A percentile compares a stretch with the other conserved stretches of the same genome.
phyloP scores from a whole-genome alignment of 352 stramenopile genomes.

The Stephanocyclus meneghinianus region DNA sequence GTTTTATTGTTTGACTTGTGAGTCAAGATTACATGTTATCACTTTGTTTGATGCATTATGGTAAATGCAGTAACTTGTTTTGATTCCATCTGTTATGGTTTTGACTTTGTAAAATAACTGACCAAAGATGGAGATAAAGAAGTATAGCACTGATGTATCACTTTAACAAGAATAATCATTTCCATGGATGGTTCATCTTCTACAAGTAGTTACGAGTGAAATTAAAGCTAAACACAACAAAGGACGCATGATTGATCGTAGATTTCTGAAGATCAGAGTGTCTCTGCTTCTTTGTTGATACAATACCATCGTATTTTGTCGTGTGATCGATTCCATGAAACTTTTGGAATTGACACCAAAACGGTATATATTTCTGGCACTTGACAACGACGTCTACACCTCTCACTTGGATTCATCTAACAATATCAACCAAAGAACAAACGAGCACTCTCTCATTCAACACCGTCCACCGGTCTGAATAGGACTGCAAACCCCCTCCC shows the following conservation, averaged over 20 bases:
- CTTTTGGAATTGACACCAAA: neutral
- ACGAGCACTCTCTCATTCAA: slow-evolving; percentile 12
- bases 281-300: too few species aligned
- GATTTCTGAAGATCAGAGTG: too few species aligned
- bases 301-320: too few species aligned
- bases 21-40: neutral
- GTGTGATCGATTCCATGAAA: neutral
- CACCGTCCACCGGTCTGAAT: slow-evolving; percentile 74
- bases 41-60: slow-evolving; percentile 1
- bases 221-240: too few species aligned
- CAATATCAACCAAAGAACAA: neutral
- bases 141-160: too few species aligned
- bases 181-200: too few species aligned
- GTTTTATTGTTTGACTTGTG: neutral
- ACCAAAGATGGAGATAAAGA: too few species aligned
- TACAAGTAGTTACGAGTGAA: too few species aligned
- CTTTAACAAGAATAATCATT: too few species aligned
- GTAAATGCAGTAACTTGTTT: neutral
- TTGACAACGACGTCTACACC: neutral
- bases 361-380: neutral
- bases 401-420: neutral
- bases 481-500: slow-evolving; percentile 77
- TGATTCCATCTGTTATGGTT: neutral
- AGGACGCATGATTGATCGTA: too few species aligned
- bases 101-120: too few species aligned